Conservation (phyloP, 1,284 basidiomycete genomes). For the Puccinia sorghi region DNA sequence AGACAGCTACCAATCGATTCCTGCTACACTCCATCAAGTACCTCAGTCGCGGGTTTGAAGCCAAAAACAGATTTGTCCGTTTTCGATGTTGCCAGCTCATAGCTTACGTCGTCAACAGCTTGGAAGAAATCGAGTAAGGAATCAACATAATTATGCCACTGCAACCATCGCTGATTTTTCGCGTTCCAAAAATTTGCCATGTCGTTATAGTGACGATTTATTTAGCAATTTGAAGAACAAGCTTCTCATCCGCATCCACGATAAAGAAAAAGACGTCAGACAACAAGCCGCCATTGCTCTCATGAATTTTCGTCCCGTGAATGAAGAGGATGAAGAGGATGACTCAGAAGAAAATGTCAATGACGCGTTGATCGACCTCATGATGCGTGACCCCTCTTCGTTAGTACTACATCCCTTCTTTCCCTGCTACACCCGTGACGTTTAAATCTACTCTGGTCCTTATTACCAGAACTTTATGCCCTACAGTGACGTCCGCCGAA, state of each 20-base stretch:
- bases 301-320: conserved; percentile 74
- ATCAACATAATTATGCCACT: not conserved
- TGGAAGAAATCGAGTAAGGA: conserved; percentile 77
- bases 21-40: conserved; percentile 68
- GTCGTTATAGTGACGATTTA: conserved; percentile 70
- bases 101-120: conserved; percentile 74
- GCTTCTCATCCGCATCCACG: conserved; percentile 75
- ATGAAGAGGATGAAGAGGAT: conserved; percentile 69
- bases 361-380: conserved; percentile 68
- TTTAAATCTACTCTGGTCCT: not conserved
- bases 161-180: not conserved
- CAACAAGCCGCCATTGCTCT: conserved; percentile 82
- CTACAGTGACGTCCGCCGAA: conserved; percentile 81
- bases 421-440: not conserved
- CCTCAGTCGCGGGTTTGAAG: conserved; percentile 75
- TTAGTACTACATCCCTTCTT: conserved; percentile 61
- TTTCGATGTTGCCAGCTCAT: conserved; percentile 76
- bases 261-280: conserved; percentile 81
- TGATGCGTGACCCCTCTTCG: conserved; percentile 76
- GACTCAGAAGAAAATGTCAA: conserved; percentile 54
- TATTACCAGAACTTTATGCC: not conserved
- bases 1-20: conserved; percentile 51
- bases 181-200: conserved; percentile 11
- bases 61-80: conserved; percentile 85
- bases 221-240: conserved; percentile 70